Evolutionary conservation across 2,329 filamentous ascomycete genomes (phyloP), one percentile per base, ranked within the genome.

Genomic region (Fusarium sp.): DNA sequence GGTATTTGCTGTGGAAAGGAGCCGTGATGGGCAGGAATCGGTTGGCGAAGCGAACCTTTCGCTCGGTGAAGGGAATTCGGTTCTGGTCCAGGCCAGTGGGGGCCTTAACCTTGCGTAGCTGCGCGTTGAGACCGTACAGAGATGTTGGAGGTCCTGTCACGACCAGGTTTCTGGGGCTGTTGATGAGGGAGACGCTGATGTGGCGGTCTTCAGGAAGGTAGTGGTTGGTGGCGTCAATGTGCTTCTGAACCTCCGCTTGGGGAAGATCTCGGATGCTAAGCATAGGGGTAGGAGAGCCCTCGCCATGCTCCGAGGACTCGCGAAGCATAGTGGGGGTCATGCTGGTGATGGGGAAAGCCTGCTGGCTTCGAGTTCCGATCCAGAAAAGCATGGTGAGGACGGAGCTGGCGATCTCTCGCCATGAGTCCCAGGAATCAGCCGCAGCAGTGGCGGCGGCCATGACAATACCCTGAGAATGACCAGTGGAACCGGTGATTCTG

Each of bases 11-110:
- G 83, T 99, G 95, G 84, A 99, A 99, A 5, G 95, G 96, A 9
- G 95, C 93, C 1, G 94, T 97, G 76, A 99, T 99, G 42, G 95
- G 96, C 58, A 99, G 80, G 82, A 99, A 99, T 58, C 95, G 90
- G 81, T 97, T 97, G 61, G 92, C 92, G 69, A 99, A 99, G 71
- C 95, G 92, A 53, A 97, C 85, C 80, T 99, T 99, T 69, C 95
- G 91, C 78, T 99, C 89, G 0, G 94, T 98, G 80, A 92, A 93
- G 7, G 96, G 96, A 49, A 98, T 89, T 57, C 93, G 87, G 66
- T 91, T 97, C 78, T 99, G 96, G 73, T 99, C 95, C 35, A 99
- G 83, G 38, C 96, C 95, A n/a, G 95, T 98, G 5, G 95, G 90
- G 2, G 95, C 94, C 82, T 97, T 99, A 75, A 97, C 92, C 79